Evolutionary conservation across 257 asterid species (phyloP).

Genomic region (Apocynum venetum): DNA sequence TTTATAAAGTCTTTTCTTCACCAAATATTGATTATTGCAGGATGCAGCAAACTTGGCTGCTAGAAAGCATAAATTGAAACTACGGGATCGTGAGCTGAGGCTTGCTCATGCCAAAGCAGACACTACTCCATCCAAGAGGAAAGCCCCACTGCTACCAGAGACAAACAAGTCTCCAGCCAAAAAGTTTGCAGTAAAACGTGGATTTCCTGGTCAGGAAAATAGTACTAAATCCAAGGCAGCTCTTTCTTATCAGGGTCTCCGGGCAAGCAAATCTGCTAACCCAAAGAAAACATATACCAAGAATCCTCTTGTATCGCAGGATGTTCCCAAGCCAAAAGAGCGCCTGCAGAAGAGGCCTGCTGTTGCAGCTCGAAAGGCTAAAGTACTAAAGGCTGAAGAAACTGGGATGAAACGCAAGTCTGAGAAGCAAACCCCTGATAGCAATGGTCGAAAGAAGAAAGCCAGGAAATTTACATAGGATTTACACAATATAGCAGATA

Average conservation of each 20-base stretch:
- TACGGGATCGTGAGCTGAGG: slow-evolving; percentile 77
- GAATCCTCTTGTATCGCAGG: slow-evolving; percentile 23
- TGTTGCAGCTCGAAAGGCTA: slow-evolving; percentile 80
- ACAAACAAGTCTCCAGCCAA: slow-evolving; percentile 33
- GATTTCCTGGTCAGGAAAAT: slow-evolving; percentile 31
- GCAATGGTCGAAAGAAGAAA: slow-evolving; percentile 3
- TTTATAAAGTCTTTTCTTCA: neutral
- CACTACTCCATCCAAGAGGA: slow-evolving; percentile 36
- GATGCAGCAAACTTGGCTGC: slow-evolving; percentile 57
- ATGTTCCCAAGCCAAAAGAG: slow-evolving; percentile 20
- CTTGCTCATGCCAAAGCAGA: slow-evolving; percentile 53
- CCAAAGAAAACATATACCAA: slow-evolving; percentile 51
- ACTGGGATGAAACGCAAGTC: slow-evolving; percentile 64
- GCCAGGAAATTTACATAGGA: slow-evolving; percentile 8
- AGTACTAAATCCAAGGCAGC: slow-evolving; percentile 24
- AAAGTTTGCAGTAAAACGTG: slow-evolving; percentile 29
- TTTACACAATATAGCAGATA: neutral
- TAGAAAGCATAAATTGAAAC: slow-evolving; percentile 48
- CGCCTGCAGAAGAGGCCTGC: slow-evolving; percentile 63
- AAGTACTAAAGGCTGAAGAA: slow-evolving; percentile 34
- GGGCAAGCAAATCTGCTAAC: slow-evolving; percentile 67
- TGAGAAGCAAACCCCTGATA: slow-evolving; percentile 43
- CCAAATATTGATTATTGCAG: slow-evolving; percentile 29
- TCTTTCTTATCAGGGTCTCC: slow-evolving; percentile 73
- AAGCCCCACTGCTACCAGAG: slow-evolving; percentile 32